Percentiles rank a stretch among this genome's conserved stretches.
Evolutionary conservation across 2,329 filamentous ascomycete species (phyloP).

Genomic region (Ophiostoma pallidulum): DNA sequence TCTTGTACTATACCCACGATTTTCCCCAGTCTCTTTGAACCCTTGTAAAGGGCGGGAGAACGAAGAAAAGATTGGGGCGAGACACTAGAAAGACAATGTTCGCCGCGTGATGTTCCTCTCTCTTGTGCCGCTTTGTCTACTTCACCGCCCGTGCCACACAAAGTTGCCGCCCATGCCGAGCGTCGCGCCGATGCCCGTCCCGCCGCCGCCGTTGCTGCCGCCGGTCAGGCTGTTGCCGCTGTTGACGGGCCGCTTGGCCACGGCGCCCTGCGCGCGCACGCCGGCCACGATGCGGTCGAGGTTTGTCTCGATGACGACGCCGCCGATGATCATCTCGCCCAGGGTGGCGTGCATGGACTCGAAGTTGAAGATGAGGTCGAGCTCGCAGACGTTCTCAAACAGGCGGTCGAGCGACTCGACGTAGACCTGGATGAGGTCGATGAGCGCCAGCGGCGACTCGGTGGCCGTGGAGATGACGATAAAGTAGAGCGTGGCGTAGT

Average conservation of each 20-base stretch:
- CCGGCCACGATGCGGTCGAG: conserved; percentile 81
- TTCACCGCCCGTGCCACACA: conserved; percentile 38
- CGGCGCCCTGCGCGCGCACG: conserved; percentile 66
- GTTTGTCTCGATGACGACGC: conserved; percentile 87
- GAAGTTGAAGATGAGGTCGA: conserved; percentile 98
- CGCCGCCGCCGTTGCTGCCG: conserved; percentile 21
- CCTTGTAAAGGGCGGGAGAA: too few relatives aligned
- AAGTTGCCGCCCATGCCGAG: conserved; percentile 50
- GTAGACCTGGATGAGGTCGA: conserved; percentile 96
- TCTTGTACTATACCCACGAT: conserved; percentile 1
- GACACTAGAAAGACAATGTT: too few relatives aligned
- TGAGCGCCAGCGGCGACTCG: conserved; percentile 87
- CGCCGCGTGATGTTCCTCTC: neutral
- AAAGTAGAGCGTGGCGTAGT: conserved; percentile 97
- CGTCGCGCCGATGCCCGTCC: conserved; percentile 44
- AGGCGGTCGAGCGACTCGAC: conserved; percentile 90
- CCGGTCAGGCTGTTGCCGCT: conserved; percentile 42
- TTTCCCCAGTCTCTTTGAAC: too few relatives aligned
- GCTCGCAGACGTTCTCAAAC: conserved; percentile 97
- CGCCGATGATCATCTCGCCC: conserved; percentile 90
- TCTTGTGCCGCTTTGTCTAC: neutral
- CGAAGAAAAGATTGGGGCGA: too few relatives aligned
- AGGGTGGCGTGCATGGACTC: conserved; percentile 89
- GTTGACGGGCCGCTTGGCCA: conserved; percentile 71
- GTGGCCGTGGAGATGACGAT: conserved; percentile 96